Percentiles rank a stretch among this genome's conserved stretches.
These are phyloP conservation scores for Dipodascus geniculatus DNA, from an alignment of 805 yeast genomes.

Conservation along the genomic window DNA sequence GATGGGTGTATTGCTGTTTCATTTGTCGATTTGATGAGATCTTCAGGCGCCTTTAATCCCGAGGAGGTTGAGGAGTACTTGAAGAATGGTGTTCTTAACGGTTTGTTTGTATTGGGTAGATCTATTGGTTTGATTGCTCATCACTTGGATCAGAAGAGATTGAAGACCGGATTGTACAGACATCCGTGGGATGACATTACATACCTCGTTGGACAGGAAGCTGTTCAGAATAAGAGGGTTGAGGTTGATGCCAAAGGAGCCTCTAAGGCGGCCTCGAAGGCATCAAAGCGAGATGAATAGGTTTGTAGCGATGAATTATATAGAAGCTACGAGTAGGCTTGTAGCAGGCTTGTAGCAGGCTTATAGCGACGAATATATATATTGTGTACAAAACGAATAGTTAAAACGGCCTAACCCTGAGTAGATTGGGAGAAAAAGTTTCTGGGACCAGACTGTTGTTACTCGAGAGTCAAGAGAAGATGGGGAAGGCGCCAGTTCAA, in stretches of 20 bases:
- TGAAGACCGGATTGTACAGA: constrained; percentile 34
- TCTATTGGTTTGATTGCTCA: constrained; percentile 37
- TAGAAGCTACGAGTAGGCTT: no score
- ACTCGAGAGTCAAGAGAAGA: background rate
- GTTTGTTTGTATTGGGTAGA: constrained; percentile 34
- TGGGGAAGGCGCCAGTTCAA: constrained; percentile 11
- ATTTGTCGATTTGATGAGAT: constrained; percentile 32
- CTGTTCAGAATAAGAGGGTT: constrained; percentile 25
- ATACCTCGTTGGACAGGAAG: constrained; percentile 30
- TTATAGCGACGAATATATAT: no score
- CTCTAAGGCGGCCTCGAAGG: constrained; percentile 16
- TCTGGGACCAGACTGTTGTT: no score
- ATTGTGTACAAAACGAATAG: no score
- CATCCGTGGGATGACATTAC: constrained; percentile 40
- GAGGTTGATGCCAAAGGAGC: constrained; percentile 27
- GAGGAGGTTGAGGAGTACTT: constrained; percentile 36
- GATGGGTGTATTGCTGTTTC: constrained; percentile 37
- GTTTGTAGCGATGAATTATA: no score
- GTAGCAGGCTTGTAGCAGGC: no score
- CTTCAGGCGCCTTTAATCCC: constrained; percentile 33
- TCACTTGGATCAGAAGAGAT: constrained; percentile 35
- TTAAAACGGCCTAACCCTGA: no score
- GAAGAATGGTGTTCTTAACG: constrained; percentile 35
- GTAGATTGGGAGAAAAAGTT: no score
- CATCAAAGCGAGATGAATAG: background rate